phyloP scores from a whole-genome alignment of 495 filamentous ascomycete genomes.

The Peziza echinospora region DNA sequence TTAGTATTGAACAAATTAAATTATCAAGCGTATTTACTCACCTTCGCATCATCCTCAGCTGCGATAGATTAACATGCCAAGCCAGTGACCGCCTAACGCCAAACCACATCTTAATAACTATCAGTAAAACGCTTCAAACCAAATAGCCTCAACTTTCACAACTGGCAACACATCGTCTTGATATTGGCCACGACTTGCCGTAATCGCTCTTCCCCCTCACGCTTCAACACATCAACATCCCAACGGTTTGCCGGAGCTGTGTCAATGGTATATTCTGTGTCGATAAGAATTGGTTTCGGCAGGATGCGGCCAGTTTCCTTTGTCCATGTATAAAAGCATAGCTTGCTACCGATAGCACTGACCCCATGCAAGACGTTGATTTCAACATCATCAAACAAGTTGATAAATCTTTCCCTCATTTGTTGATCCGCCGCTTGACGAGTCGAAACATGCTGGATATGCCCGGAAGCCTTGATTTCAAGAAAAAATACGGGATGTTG shows the following conservation, averaged over 20 bases:
- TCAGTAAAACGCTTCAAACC: neutral
- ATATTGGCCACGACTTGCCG: neutral
- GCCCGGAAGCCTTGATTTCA: neutral
- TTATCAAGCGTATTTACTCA: neutral
- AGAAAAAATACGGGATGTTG: neutral
- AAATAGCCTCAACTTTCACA: neutral
- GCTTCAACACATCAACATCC: neutral
- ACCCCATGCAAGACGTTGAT: neutral
- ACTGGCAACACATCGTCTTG: neutral
- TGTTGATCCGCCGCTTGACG: neutral
- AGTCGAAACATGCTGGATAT: neutral
- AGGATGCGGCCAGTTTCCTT: neutral
- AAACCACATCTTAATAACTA: neutral
- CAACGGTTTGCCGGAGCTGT: neutral
- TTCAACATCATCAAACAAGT: neutral
- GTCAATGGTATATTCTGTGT: neutral
- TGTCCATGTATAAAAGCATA: neutral
- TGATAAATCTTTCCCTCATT: neutral
- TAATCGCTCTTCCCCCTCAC: neutral
- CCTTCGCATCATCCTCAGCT: neutral
- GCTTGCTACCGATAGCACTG: neutral
- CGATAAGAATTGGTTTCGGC: neutral
- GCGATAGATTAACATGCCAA: neutral
- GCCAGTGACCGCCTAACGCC: neutral
- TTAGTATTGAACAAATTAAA: neutral